These are phyloP conservation scores for Mollisia scopiformis DNA, from an alignment of 2,329 filamentous ascomycete species.

Conservation along the genomic window DNA sequence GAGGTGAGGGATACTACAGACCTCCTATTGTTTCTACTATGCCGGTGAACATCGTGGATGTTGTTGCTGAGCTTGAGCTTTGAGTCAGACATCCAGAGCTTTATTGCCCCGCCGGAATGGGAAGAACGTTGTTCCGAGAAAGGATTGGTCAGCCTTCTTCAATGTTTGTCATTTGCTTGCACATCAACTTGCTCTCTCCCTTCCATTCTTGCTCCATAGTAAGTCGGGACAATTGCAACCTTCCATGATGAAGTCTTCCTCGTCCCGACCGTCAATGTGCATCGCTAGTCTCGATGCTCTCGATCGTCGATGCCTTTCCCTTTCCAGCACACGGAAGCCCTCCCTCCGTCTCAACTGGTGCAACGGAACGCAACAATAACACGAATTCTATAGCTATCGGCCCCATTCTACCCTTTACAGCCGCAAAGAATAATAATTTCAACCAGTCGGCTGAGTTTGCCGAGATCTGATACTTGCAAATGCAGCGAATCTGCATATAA, in stretches of 20 bases:
- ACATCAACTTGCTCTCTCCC: no score
- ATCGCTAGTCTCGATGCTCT: no score
- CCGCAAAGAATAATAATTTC: neutral
- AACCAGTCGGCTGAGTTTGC: conserved; percentile 4
- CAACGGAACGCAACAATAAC: neutral
- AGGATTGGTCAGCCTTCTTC: no score
- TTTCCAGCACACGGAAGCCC: neutral
- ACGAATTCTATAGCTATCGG: neutral
- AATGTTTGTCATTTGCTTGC: no score
- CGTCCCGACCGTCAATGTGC: no score
- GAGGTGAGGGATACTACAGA: conserved; percentile 46
- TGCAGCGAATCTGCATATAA: neutral
- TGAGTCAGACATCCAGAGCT: neutral
- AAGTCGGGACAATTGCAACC: no score
- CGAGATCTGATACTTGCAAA: neutral
- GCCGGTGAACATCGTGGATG: conserved; percentile 82
- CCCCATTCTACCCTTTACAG: neutral
- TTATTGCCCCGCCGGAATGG: conserved; percentile 6
- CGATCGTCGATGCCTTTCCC: neutral
- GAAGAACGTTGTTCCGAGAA: neutral
- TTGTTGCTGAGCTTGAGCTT: neutral
- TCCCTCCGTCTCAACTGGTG: neutral
- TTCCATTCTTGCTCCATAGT: no score
- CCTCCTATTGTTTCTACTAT: conserved; percentile 92
- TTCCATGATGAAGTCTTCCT: no score